A percentile compares a stretch with the other conserved stretches of the same genome.
Conservation (phyloP, 1,284 basidiomycete genomes). For the Sphaerobolus stellatus region DNA sequence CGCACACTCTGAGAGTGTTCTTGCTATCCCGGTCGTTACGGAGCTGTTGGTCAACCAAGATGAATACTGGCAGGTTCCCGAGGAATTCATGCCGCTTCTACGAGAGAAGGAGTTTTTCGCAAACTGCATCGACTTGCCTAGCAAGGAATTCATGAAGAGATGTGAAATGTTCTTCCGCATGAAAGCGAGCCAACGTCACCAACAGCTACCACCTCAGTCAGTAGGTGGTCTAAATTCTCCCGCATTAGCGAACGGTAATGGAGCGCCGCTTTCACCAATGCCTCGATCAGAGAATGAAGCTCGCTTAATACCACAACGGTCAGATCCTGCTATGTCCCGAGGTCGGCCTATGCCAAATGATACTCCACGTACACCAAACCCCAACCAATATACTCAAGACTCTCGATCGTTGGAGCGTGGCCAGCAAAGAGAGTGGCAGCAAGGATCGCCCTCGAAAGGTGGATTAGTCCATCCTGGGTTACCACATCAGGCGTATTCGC, state of each 20-base stretch:
- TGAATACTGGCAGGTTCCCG: conserved; percentile 87
- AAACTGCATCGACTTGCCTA: conserved; percentile 78
- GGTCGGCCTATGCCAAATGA: conserved; percentile 19
- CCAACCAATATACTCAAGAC: conserved; percentile 15
- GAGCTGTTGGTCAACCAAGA: conserved; percentile 91
- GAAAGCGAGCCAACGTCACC: conserved; percentile 44
- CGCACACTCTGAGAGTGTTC: conserved; percentile 90
- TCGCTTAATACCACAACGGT: conserved; percentile 22
- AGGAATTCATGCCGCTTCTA: conserved; percentile 80
- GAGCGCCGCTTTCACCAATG: conserved; percentile 29
- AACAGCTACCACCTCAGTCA: conserved; percentile 30
- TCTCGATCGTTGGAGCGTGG: conserved; percentile 24
- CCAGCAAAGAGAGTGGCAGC: conserved; percentile 42
- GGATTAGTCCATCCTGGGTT: conserved; percentile 31
- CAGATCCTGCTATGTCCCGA: conserved; percentile 23
- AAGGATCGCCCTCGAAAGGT: conserved; percentile 17
- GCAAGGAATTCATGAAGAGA: conserved; percentile 89
- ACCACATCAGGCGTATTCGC: conserved; percentile 45
- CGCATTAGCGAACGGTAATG: conserved; percentile 13
- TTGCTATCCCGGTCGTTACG: conserved; percentile 84
- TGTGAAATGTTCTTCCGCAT: conserved; percentile 73
- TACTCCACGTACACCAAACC: conserved; percentile 6
- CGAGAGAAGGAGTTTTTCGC: conserved; percentile 85
- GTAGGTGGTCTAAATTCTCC: conserved; percentile 20
- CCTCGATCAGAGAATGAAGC: conserved; percentile 19